Evolutionary conservation across 2,329 filamentous ascomycete species (phyloP).

Genomic region (Calonectria crousiana): DNA sequence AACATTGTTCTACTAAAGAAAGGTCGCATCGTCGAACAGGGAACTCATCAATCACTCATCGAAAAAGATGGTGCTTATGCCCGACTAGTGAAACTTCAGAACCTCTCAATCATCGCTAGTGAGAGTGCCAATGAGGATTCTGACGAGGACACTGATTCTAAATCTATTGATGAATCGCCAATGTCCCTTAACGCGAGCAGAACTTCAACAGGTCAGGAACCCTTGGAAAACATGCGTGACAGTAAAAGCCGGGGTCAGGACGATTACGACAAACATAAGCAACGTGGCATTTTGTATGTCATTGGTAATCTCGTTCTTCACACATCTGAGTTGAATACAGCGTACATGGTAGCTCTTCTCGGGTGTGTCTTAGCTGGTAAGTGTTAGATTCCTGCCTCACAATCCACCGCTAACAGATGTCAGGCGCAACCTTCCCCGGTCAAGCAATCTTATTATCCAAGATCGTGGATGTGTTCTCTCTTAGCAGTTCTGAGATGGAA

Average conservation of each 20-base stretch:
- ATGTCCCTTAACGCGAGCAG: too few relatives aligned
- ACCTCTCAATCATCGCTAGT: slow-evolving; percentile 49
- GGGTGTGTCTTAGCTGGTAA: slow-evolving; percentile 41
- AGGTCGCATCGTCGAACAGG: slow-evolving; percentile 44
- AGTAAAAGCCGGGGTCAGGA: too few relatives aligned
- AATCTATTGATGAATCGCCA: too few relatives aligned
- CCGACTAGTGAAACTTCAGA: slow-evolving; percentile 60
- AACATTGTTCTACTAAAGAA: slow-evolving; percentile 47
- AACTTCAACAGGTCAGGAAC: too few relatives aligned
- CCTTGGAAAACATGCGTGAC: too few relatives aligned
- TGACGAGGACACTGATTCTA: too few relatives aligned
- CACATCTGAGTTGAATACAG: slow-evolving; percentile 51
- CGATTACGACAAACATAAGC: slow-evolving; percentile 50
- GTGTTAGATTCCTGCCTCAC: too few relatives aligned
- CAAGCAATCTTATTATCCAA: slow-evolving; percentile 58
- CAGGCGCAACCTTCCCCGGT: slow-evolving; percentile 54
- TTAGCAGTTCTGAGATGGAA: slow-evolving; percentile 42
- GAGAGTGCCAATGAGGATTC: too few relatives aligned
- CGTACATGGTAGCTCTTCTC: slow-evolving; percentile 51
- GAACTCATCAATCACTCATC: slow-evolving; percentile 64
- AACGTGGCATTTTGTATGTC: slow-evolving; percentile 45
- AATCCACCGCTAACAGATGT: too few relatives aligned
- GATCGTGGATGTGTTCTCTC: slow-evolving; percentile 56
- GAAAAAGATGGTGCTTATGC: slow-evolving; percentile 61
- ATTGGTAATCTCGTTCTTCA: slow-evolving; percentile 51